These are phyloP conservation scores for Colletotrichum sp. DNA, from an alignment of 2,329 filamentous ascomycete species.

Conservation along the genomic window DNA sequence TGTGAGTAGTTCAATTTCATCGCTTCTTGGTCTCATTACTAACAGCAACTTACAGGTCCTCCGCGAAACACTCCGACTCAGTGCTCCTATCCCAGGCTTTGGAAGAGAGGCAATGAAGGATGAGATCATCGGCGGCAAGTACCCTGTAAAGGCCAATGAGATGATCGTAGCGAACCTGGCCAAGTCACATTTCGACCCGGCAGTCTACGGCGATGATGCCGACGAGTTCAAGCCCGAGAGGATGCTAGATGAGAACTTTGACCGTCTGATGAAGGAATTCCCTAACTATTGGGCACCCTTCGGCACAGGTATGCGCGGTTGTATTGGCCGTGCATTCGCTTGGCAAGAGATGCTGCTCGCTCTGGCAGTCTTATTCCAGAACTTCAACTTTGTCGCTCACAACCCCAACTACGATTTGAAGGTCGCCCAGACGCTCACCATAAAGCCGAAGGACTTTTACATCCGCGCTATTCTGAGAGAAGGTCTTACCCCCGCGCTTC, in stretches of 20 bases:
- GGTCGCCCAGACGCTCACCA: slow-evolving; percentile 59
- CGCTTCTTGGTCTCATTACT: not conserved
- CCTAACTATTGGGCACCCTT: slow-evolving; percentile 54
- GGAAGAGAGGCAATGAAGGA: slow-evolving; percentile 37
- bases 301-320: slow-evolving; percentile 55
- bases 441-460: slow-evolving; percentile 64
- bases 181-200: slow-evolving; percentile 58
- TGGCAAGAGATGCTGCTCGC: slow-evolving; percentile 56
- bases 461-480: slow-evolving; percentile 60
- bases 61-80: slow-evolving; percentile 51
- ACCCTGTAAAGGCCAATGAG: slow-evolving; percentile 51
- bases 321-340: slow-evolving; percentile 58
- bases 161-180: slow-evolving; percentile 47
- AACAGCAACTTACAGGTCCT: slow-evolving; percentile 38
- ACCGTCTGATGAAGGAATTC: slow-evolving; percentile 34
- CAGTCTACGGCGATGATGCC: slow-evolving; percentile 61
- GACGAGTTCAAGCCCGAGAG: slow-evolving; percentile 63
- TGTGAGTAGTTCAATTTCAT: slow-evolving; percentile 22
- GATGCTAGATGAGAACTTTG: slow-evolving; percentile 60
- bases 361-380: slow-evolving; percentile 64
- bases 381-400: slow-evolving; percentile 66
- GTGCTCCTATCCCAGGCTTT: slow-evolving; percentile 29
- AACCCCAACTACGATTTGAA: slow-evolving; percentile 60
- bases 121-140: slow-evolving; percentile 57
- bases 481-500: slow-evolving; percentile 37